Evolutionary conservation across 805 yeast species (phyloP).

Genomic region (Metschnikowia chrysomelidarum): DNA sequence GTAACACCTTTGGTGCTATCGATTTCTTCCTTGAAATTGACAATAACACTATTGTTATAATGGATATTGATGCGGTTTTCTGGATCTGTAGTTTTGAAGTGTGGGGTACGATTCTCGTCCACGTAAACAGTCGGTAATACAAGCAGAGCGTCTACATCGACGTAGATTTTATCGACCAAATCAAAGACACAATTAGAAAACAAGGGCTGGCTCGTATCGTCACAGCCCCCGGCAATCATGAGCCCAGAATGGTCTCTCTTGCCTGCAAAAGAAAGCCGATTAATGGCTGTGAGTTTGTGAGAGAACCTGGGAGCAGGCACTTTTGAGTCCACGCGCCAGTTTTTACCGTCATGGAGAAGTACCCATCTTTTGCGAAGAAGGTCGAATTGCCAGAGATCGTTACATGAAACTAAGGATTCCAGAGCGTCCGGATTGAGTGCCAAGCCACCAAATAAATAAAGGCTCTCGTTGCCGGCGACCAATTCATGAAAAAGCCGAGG

Average conservation of each 20-base stretch:
- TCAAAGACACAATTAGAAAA: constrained; percentile 44
- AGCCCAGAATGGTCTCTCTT: constrained; percentile 46
- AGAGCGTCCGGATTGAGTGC: constrained; percentile 27
- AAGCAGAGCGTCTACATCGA: constrained; percentile 20
- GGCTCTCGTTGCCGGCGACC: constrained; percentile 45
- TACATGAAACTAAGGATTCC: constrained; percentile 40
- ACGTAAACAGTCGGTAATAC: constrained; percentile 6
- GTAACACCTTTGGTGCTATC: constrained; percentile 6
- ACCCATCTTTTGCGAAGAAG: constrained; percentile 53
- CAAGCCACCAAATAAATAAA: constrained; percentile 69
- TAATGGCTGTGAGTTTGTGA: constrained; percentile 48
- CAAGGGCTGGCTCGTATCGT: constrained; percentile 29
- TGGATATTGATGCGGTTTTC: constrained; percentile 26
- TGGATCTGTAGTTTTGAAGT: constrained; percentile 5
- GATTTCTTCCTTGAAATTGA: constrained; percentile 30
- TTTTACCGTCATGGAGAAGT: constrained; percentile 42
- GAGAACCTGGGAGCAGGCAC: constrained; percentile 46
- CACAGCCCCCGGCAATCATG: constrained; percentile 54
- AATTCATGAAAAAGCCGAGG: constrained; percentile 63
- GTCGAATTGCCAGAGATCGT: constrained; percentile 71
- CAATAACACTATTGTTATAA: constrained; percentile 33
- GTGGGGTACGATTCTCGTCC: constrained; percentile 2
- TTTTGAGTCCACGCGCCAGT: constrained; percentile 18
- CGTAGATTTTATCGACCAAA: constrained; percentile 38
- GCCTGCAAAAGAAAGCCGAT: constrained; percentile 36